A percentile compares a stretch with the other conserved stretches of the same genome.
These are phyloP conservation scores for Physaria fendleri DNA, from an alignment of 345 rosid species.

Conservation along the genomic window DNA sequence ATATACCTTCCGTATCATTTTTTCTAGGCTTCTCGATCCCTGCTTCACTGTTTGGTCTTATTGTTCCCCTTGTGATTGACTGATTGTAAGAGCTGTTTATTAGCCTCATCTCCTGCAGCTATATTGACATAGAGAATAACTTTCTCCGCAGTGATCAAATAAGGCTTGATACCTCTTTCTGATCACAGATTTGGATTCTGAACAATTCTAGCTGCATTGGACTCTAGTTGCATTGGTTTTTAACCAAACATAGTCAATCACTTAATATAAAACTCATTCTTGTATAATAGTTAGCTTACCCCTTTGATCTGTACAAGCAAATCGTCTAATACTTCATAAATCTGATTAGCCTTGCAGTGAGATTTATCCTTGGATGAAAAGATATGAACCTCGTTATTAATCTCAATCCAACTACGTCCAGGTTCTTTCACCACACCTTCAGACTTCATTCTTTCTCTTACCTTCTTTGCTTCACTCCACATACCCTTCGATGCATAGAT, in stretches of 20 bases:
- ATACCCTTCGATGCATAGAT: slow-evolving; percentile 58
- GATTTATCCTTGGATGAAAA: slow-evolving; percentile 54
- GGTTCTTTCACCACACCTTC: slow-evolving; percentile 63
- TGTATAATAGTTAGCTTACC: slow-evolving; percentile 9
- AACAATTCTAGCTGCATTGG: slow-evolving; percentile 1
- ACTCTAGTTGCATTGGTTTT: background rate
- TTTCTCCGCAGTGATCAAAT: background rate
- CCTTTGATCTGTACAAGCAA: slow-evolving; percentile 46
- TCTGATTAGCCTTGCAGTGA: slow-evolving; percentile 34
- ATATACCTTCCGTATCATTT: background rate
- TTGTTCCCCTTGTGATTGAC: background rate
- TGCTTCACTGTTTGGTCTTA: background rate
- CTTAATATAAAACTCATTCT: background rate
- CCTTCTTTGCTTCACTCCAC: slow-evolving; percentile 61
- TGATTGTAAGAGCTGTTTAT: background rate
- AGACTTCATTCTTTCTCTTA: slow-evolving; percentile 58
- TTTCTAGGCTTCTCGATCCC: background rate
- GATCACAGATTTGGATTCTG: background rate
- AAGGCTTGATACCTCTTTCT: background rate
- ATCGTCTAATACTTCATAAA: slow-evolving; percentile 36
- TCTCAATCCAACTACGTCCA: slow-evolving; percentile 67
- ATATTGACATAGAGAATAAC: background rate
- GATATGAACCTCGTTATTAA: slow-evolving; percentile 34
- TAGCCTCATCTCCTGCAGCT: slow-evolving; percentile 4
- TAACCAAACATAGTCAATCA: background rate